A percentile compares a stretch with the other conserved stretches of the same genome.
These are phyloP conservation scores for Flueggea neowawraea DNA, from an alignment of 441 rosid species.

Conservation along the genomic window DNA sequence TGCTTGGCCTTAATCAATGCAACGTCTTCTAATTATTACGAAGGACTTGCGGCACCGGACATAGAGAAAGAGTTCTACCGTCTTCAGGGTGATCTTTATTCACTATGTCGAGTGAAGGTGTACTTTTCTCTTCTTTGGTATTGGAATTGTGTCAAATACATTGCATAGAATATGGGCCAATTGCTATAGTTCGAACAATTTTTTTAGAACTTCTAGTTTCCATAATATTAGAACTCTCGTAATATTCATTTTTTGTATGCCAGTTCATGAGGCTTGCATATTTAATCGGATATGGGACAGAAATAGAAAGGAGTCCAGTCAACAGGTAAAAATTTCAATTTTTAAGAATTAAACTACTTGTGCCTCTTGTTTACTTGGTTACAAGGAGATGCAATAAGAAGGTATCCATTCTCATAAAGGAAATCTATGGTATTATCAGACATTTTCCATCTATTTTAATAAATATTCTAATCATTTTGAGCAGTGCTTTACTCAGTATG, in stretches of 20 bases:
- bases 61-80: conserved; percentile 93
- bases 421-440: background rate
- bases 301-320: conserved; percentile 91
- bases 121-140: conserved; percentile 15
- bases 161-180: no score
- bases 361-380: conserved; percentile 12
- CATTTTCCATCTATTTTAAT: conserved; percentile 15
- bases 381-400: background rate
- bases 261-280: conserved; percentile 99
- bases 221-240: conserved; percentile 4
- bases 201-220: no score
- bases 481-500: conserved; percentile 99
- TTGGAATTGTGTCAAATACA: background rate
- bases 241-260: conserved; percentile 34
- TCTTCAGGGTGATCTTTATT: conserved; percentile 96
- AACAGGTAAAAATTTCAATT: conserved; percentile 60
- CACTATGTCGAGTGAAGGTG: conserved; percentile 91
- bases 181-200: background rate
- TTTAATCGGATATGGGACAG: conserved; percentile 88
- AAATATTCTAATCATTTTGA: conserved; percentile 22
- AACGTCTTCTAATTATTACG: conserved; percentile 67
- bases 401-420: background rate
- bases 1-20: conserved; percentile 76
- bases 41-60: conserved; percentile 67
- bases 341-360: conserved; percentile 10